Base-by-base conservation (phyloP, 2,329 filamentous ascomycete species). In the Leptographium flavum region DNA sequence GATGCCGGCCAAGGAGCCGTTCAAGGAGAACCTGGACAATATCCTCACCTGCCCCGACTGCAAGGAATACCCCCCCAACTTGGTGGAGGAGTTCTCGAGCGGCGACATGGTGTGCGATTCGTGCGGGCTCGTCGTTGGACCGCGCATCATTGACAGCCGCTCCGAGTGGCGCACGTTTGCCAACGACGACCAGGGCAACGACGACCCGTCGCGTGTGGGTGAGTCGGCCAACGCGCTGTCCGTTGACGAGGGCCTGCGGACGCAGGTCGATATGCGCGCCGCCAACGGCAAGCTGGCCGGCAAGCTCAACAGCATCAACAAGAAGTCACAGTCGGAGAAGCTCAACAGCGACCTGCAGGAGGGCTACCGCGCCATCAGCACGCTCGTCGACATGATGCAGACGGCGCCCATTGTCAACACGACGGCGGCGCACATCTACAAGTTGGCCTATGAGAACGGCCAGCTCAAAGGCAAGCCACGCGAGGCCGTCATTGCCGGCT, bases 151-250 rank as follows among this genome's bases (percentile, higher is more conserved):
- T 58, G 93, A 98, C 60, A 93, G 86, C 49, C 83, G 93, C 50
- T 94, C 87, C 40, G 92, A 98, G 67, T 98, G 92, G 92, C 86
- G 92, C 60, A 98, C 92, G 1, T 98, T 98, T 66, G 87, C 88
- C 59, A 96, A 96, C 60, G 92, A 98, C 58, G 93, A 98, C 60
- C 87, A 94, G 62, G 87, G 86, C 57, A 88, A 85, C 58, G 93
- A 96, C 56, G 92, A 98, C 54, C 92, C 93, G 5, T 95, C 87
- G 48, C 92, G 92, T 87, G 90, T 98, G 53, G 92, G 92, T 68
- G 92, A 96, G 55, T 85, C 83, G 6, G 81, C 83, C 49, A 95
- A 96, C 58, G 82, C 86, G 45, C 79, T 98, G 37, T 45, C 51
- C 15, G 47, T 39, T 21, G 51, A 54, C 50, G 52, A 54, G 41